Evolutionary conservation across 306 rosid genomes (phyloP), one percentile per base, ranked within the genome.

Genomic region (Calophaca sinica): DNA sequence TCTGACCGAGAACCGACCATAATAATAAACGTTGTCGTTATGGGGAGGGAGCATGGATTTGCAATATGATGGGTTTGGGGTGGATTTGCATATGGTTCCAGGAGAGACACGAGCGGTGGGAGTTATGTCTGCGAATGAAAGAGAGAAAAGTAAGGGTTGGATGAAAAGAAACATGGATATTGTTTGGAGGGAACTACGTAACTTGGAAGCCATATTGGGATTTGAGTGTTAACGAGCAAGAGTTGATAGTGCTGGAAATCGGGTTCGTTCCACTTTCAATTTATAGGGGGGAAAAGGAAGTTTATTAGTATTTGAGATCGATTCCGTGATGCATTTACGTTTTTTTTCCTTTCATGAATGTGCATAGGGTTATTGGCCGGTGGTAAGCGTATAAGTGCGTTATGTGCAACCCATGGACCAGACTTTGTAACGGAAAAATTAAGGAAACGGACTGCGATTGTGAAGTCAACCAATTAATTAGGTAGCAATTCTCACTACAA

Each of bases 51-150:
- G 92, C 1, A 85, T 76, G 3, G 87, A 66, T 11, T 55, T 84
- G 85, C 98, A 93, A 46, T 77, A 90, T 0, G 87, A 51, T 5
- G 98, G 98, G 74, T 93, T 88, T 0, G 85, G 88, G 28, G 96
- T 86, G 39, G 77, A 81, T 28, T 81, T 79, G 88, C 98, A 93
- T 2, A 81, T 62, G 7, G 75, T 80, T 26, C 53, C 50, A 0
- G 88, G 49, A 8, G 91, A 39, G 5, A 77, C 82, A 0, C 80
- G 38, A 33, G 51, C 51, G 7, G 79, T 50, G 52, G 90, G 51
- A 51, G 73, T 7, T 54, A 53, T 20, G 12, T 77, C 70, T 7
- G 79, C 83, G 3, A 62, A 46, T 44, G 85, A 76, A 4, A 13
- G 33, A 3, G 79, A n/a, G 41, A 61, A 32, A 29, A 72, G 52